These are phyloP conservation scores for Ophiostoma himal-ulmi DNA, from an alignment of 2,329 filamentous ascomycete genomes.

Conservation along the genomic window DNA sequence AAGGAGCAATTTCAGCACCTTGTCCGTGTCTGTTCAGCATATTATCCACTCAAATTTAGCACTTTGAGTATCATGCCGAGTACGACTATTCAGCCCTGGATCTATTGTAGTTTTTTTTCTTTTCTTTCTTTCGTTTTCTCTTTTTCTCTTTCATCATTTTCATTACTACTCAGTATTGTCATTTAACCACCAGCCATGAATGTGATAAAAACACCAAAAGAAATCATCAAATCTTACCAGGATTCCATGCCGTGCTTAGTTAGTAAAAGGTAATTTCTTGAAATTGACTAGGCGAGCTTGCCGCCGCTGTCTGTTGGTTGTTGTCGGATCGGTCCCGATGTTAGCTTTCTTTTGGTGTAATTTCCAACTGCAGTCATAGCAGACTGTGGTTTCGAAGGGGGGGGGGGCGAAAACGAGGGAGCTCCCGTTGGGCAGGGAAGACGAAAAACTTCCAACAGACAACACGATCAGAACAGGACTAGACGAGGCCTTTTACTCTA, in stretches of 20 bases:
- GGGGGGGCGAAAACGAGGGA: conserved; percentile 4
- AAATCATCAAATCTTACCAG: background rate
- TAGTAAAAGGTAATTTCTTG: background rate
- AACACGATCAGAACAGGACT: background rate
- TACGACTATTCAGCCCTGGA: conserved; percentile 2
- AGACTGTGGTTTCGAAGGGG: background rate
- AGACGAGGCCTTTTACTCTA: background rate
- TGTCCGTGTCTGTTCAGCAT: background rate
- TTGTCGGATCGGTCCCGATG: background rate
- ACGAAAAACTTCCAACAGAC: background rate
- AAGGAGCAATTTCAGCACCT: background rate
- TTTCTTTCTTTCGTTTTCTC: background rate
- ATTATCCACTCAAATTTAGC: background rate
- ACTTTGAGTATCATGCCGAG: conserved; percentile 1
- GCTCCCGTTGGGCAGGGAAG: background rate
- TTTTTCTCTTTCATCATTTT: background rate
- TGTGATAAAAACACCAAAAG: background rate
- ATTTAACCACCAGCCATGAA: background rate
- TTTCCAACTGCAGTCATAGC: background rate
- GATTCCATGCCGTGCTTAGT: background rate
- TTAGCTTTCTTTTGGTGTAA: background rate
- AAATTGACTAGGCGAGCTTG: background rate
- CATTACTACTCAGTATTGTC: background rate
- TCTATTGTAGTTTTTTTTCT: background rate
- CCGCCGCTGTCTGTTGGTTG: conserved; percentile 1